phyloP scores from a whole-genome alignment of 257 asterid species.

The Nicotiana tabacum region DNA sequence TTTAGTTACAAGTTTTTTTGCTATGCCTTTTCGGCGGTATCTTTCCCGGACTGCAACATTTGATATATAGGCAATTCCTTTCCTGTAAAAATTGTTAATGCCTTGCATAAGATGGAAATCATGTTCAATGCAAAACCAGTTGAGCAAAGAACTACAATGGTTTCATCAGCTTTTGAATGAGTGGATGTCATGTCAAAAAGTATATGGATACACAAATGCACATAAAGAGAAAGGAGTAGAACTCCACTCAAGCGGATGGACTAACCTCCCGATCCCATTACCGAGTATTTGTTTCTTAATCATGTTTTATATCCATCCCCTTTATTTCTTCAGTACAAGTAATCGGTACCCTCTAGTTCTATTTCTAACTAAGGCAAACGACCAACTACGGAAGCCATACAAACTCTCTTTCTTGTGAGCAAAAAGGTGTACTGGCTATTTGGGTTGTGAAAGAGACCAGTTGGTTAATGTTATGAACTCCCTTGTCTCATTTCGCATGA shows the following conservation, averaged over 20 bases:
- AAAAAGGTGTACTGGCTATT: not conserved
- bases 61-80: conserved; percentile 82
- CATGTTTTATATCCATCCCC: not conserved
- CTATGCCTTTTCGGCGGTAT: conserved; percentile 75
- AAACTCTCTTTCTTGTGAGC: not conserved
- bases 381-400: not conserved
- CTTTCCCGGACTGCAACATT: conserved; percentile 78
- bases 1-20: conserved; percentile 53
- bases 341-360: not conserved
- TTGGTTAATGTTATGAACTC: not conserved
- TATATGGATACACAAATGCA: not conserved
- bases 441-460: not conserved
- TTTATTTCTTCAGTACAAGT: not conserved
- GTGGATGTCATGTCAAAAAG: not conserved
- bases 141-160: not conserved
- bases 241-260: not conserved
- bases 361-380: not conserved
- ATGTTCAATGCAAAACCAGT: not conserved
- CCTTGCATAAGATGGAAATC: not conserved
- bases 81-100: conserved; percentile 37
- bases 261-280: not conserved
- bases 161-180: not conserved
- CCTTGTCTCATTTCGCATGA: not conserved
- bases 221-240: not conserved
- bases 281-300: not conserved